Conservation (phyloP, 768 basidiomycete genomes). For the Kwoniella europaea region DNA sequence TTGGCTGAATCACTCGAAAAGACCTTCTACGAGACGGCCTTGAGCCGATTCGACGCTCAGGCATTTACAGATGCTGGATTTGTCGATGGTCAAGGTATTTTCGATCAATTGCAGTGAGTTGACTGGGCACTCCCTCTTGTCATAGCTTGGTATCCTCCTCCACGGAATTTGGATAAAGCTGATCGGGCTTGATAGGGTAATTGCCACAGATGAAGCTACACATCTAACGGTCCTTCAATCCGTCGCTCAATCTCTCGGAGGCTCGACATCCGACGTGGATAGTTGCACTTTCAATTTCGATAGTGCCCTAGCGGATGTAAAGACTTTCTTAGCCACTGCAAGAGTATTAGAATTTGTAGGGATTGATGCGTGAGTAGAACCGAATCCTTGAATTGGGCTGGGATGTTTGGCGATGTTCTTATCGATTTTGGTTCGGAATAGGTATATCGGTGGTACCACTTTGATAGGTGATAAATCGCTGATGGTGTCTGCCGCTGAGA, state of each 20-base stretch:
- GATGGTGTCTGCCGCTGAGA: constrained; percentile 23
- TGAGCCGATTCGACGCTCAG: constrained; percentile 31
- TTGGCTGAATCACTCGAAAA: constrained; percentile 36
- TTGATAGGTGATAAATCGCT: constrained; percentile 25
- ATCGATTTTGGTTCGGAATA: not conserved
- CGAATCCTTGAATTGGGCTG: too few relatives aligned
- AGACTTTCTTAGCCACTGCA: constrained; percentile 33
- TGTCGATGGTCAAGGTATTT: constrained; percentile 19
- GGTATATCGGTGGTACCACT: constrained; percentile 34
- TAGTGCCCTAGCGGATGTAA: constrained; percentile 23
- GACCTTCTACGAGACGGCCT: constrained; percentile 35
- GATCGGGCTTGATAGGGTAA: constrained; percentile 11
- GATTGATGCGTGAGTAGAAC: constrained; percentile 38
- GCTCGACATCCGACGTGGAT: constrained; percentile 16
- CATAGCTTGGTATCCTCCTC: too few relatives aligned
- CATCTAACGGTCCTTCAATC: constrained; percentile 31
- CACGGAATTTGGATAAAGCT: too few relatives aligned
- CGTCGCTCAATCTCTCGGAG: constrained; percentile 24
- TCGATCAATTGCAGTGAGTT: constrained; percentile 26
- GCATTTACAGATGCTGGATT: constrained; percentile 30
- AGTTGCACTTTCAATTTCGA: constrained; percentile 37
- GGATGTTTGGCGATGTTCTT: too few relatives aligned
- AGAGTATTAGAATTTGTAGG: constrained; percentile 40
- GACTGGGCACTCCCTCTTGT: not conserved
- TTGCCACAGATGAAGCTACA: constrained; percentile 27